These are phyloP conservation scores for Colletotrichum sp. DNA, from an alignment of 2,329 filamentous ascomycete species.

Conservation along the genomic window DNA sequence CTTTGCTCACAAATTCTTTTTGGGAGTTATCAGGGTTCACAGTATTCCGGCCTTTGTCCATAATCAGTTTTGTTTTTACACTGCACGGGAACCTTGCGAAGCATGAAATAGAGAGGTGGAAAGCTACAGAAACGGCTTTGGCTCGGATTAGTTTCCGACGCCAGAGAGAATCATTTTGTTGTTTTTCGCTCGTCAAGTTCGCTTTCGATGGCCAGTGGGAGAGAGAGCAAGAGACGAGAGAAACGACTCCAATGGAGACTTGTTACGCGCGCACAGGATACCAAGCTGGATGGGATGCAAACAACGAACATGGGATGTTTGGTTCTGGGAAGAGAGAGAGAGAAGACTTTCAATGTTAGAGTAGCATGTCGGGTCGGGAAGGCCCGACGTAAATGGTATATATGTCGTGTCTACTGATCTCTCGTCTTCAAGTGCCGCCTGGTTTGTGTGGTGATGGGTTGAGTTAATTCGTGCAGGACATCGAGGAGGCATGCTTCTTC, in stretches of 20 bases:
- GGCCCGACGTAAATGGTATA: constrained; percentile 14
- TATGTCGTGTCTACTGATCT: not conserved
- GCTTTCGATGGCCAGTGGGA: not conserved
- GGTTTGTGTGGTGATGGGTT: not conserved
- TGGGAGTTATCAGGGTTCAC: constrained; percentile 16
- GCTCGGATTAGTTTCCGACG: not conserved
- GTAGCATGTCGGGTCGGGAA: constrained; percentile 1
- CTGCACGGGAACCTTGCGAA: constrained; percentile 3
- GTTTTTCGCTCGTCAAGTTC: not conserved
- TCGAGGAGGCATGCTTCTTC: not conserved
- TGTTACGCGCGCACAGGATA: not conserved
- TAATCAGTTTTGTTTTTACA: constrained; percentile 17
- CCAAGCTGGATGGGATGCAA: not conserved
- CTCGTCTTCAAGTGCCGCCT: not conserved
- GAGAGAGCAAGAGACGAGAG: not conserved
- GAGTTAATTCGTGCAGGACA: not conserved
- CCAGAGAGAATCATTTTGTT: not conserved
- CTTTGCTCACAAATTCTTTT: constrained; percentile 12
- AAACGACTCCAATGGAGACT: not conserved
- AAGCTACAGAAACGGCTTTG: constrained; percentile 17
- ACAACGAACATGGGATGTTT: not conserved
- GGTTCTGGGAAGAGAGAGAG: not conserved
- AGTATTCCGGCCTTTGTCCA: constrained; percentile 18
- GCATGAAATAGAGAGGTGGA: constrained; percentile 20
- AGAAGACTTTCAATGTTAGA: not conserved